These are phyloP conservation scores for Excoecaria agallocha DNA, from an alignment of 345 rosid species.

Conservation along the genomic window DNA sequence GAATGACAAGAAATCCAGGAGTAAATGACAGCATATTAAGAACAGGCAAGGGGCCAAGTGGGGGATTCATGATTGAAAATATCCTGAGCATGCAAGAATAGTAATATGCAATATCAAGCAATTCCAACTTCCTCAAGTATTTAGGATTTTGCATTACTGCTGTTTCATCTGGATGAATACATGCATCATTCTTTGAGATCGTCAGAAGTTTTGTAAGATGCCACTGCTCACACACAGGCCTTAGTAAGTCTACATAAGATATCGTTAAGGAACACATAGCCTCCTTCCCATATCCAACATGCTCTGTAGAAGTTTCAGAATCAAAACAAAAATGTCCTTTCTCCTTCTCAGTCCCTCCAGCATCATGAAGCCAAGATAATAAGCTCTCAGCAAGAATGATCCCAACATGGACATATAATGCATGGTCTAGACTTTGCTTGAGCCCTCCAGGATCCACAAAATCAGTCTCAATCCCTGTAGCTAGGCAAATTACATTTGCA, in stretches of 20 bases:
- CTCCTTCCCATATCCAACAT: slow-evolving; percentile 27
- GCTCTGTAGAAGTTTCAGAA: slow-evolving; percentile 41
- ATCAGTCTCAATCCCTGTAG: slow-evolving; percentile 60
- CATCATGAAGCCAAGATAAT: slow-evolving; percentile 46
- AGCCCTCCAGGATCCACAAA: slow-evolving; percentile 50
- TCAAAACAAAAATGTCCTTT: slow-evolving; percentile 38
- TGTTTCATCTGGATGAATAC: slow-evolving; percentile 29
- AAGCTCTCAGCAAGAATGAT: slow-evolving; percentile 64
- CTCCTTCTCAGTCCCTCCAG: slow-evolving; percentile 45
- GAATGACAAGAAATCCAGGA: slow-evolving; percentile 64
- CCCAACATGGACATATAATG: slow-evolving; percentile 59
- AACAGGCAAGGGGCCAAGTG: slow-evolving; percentile 66
- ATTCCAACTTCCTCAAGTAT: slow-evolving; percentile 41
- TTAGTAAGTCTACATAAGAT: slow-evolving; percentile 56
- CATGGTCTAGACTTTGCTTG: slow-evolving; percentile 48
- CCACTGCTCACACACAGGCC: slow-evolving; percentile 86
- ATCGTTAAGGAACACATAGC: slow-evolving; percentile 33
- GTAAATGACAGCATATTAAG: slow-evolving; percentile 90
- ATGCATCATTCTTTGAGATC: slow-evolving; percentile 38
- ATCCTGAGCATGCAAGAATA: slow-evolving; percentile 84
- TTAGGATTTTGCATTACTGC: slow-evolving; percentile 27
- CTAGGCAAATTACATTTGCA: slow-evolving; percentile 68
- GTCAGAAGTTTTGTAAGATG: slow-evolving; percentile 77
- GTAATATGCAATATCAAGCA: slow-evolving; percentile 67
- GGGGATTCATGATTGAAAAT: slow-evolving; percentile 58